Evolutionary conservation across 2,329 filamentous ascomycete genomes (phyloP), one percentile per base, ranked within the genome.

Genomic region (Cryphonectria naterciae): DNA sequence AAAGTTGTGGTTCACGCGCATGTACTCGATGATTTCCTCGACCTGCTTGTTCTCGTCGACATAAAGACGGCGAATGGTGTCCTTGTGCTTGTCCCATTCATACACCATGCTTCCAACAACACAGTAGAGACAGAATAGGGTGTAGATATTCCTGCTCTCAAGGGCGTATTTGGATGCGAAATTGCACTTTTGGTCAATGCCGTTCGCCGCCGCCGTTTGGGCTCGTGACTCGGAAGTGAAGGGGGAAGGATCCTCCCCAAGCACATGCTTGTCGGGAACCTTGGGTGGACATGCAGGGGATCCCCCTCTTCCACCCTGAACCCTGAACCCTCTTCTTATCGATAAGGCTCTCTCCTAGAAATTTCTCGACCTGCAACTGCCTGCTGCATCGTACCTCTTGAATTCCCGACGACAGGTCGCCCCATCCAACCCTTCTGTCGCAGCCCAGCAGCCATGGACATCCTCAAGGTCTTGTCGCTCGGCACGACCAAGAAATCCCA

Each of bases 41-140:
- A 95, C 82, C 56, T 89, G 88, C 81, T 88, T 91, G 75, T 89
- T 89, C 81, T 96, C 91, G 71, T 90, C 88, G 75, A 95, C 93
- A 77, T 94, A 96, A 77, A 96, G 87, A 74, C 88, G 87, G 56
- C 79, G 80, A 75, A 82, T 83, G 76, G 77, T 80, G 68, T 83
- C 79, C 75, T 79, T 80, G 74, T 85, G 79, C 19, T 75, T 74
- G n/a, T 82, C 81, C 84, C 84, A 86, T 71, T 83, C 78, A 77
- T 85, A 85, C 28, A 81, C 83, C 84, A 85, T 85, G 74, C 63
- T 80, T 72, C 70, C 68, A 66, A 46, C 28, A n/a, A n/a, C 64
- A 19, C 22, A 17, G 22, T 25, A 10, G 25, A 35, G 10, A n/a
- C 19, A 5, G n/a, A n/a, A 8, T 4, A 39, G 5, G 37, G 19